Evolutionary conservation across 345 rosid genomes (phyloP), one percentile per base, ranked within the genome.

Genomic region (Tarenaya hassleriana): DNA sequence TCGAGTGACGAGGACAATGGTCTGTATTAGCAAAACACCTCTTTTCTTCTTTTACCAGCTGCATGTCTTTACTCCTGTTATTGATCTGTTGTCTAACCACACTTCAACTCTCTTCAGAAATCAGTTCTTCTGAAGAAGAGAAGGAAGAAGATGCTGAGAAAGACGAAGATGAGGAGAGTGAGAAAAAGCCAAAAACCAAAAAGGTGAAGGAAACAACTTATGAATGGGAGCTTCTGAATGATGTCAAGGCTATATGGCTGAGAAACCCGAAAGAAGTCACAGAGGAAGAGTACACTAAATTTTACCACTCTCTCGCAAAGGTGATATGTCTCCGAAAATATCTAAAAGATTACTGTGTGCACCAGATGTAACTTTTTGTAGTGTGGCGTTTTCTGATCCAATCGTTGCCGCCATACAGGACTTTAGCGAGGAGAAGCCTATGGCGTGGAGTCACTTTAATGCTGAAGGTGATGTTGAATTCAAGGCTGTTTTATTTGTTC

Each of bases 381-480:
- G 35, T 46, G 24, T 58, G 35, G 34, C 33, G 50, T 55, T 63
- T 35, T 37, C 56, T 68, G 39, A 47, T 34, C 53, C 7, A 60
- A n/a, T n/a, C n/a, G n/a, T n/a, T n/a, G 52, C 61, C 66, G 31
- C 19, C 55, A 4, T 50, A 58, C 81, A 88, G 98, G 98, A 88
- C 60, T 83, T 92, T 48, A 42, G 82, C 34, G 86, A 79, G 3
- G 96, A 88, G 66, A 85, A 85, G 72, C 98, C 97, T 52, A 42
- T 88, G 65, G 68, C 85, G 42, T 88, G 95, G 98, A 88, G 95
- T 63, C 98, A 88, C 66, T 92, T 92, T 43, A 79, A 69, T 29
- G 97, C 98, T 21, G 98, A 92, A 71, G 96, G 98, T 35, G 97
- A 92, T 73, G 95, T 92, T 41, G 97, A 92, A 61, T 92, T 92